Percentiles rank a stretch among this genome's conserved stretches.
Evolutionary conservation across 2,329 filamentous ascomycete genomes (phyloP).

Genomic region (Alternaria burnsii): DNA sequence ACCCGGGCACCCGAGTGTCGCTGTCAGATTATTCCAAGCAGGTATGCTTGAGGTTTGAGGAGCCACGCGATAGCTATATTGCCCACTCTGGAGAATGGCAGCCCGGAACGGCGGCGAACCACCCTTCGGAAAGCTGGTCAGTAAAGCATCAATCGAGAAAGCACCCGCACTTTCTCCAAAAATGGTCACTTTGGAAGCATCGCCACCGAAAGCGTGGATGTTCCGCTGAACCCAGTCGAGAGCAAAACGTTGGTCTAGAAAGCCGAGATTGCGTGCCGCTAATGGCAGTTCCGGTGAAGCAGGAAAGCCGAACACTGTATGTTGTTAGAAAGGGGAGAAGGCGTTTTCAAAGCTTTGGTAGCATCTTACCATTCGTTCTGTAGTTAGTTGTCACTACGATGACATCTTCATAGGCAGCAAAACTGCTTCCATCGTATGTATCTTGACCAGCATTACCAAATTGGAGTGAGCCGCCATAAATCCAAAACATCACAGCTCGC

Average conservation of each 20-base stretch:
- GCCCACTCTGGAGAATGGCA: constrained; percentile 41
- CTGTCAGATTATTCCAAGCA: constrained; percentile 35
- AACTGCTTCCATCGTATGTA: constrained; percentile 39
- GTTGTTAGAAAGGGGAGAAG: not conserved
- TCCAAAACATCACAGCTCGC: constrained; percentile 42
- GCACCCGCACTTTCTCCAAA: constrained; percentile 43
- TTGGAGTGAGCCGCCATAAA: constrained; percentile 40
- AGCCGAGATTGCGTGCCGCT: constrained; percentile 57
- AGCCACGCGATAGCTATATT: constrained; percentile 30
- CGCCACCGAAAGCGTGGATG: constrained; percentile 59
- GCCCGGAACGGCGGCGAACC: constrained; percentile 38
- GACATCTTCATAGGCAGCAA: constrained; percentile 43
- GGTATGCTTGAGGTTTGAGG: constrained; percentile 17
- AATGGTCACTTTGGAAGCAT: constrained; percentile 60
- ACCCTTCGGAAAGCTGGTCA: constrained; percentile 37
- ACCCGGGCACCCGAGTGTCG: constrained; percentile 32
- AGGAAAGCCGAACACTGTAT: constrained; percentile 42
- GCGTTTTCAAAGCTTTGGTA: not conserved
- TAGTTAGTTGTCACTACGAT: constrained; percentile 42
- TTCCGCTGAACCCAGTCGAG: constrained; percentile 64
- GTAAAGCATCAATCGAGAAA: constrained; percentile 34
- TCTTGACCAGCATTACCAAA: constrained; percentile 34
- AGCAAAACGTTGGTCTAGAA: constrained; percentile 65
- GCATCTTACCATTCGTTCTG: constrained; percentile 37
- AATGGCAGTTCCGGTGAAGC: constrained; percentile 30